Evolutionary conservation across 768 basidiomycete genomes (phyloP).

Genomic region (Gloeostereum incarnatum): DNA sequence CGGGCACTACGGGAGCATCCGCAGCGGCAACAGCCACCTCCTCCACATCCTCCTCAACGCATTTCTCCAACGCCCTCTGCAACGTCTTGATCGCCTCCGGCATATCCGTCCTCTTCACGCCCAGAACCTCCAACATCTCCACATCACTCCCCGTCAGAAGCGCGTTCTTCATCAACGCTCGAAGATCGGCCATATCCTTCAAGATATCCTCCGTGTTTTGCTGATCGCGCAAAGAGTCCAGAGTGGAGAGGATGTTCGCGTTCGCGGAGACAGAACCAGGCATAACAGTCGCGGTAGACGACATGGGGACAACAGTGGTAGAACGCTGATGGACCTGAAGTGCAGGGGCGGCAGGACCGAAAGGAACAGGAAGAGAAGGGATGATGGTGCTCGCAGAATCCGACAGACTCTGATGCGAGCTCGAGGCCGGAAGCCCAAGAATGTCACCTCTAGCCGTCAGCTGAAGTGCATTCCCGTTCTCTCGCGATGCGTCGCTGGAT

Average conservation of each 20-base stretch:
- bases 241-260: conserved; percentile 13
- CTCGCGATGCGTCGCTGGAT: background rate
- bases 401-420: background rate
- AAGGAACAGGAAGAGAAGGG: background rate
- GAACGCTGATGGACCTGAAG: conserved; percentile 3
- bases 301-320: background rate
- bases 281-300: background rate
- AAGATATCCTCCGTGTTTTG: conserved; percentile 41
- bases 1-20: background rate
- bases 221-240: conserved; percentile 15
- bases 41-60: conserved; percentile 20
- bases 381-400: background rate
- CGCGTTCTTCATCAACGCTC: conserved; percentile 49
- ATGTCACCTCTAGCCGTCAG: background rate
- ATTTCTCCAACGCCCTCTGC: conserved; percentile 53
- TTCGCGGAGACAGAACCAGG: background rate
- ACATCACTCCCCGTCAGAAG: conserved; percentile 50
- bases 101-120: conserved; percentile 51
- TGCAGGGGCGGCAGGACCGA: background rate
- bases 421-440: background rate
- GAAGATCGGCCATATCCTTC: conserved; percentile 45
- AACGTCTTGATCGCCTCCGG: conserved; percentile 77
- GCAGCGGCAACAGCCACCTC: background rate
- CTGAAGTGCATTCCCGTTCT: background rate
- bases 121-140: conserved; percentile 53